Base-by-base conservation (phyloP, 2,329 filamentous ascomycete genomes). In the Fusarium neocosmosporiellum region DNA sequence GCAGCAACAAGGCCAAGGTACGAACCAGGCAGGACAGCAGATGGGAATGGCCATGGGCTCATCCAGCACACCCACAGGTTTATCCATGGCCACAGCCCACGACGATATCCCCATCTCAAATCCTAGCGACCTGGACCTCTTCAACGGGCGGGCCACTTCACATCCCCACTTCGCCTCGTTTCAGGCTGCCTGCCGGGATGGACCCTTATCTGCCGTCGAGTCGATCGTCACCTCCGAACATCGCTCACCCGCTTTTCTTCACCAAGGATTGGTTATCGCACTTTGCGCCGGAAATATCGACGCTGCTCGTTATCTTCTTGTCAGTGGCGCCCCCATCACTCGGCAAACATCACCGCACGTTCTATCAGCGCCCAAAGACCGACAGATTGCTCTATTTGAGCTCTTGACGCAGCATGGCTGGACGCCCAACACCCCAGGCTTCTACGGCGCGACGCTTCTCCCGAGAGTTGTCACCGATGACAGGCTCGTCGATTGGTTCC, bases 401-500 rank as follows among this genome's bases (percentile, higher is more conserved):
- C 22, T 59, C 10, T 48, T 76, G 9, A 16, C 24, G 0, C 11
- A 65, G 8, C 41, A 75, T n/a, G 68, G 68, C 24, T 76, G 74
- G 74, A 66, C 31, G 0, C 57, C 63, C 1, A 76, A 75, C 7
- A 67, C 53, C 0, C 68, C 66, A 1, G 61, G 71, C 0, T 66
- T 46, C 20, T 74, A 74, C 29, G 73, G 71, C 1, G 67, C 65
- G 5, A 64, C 69, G 2, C 20, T 75, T 0, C 74, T 76, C 5
- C 68, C 68, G 0, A 39, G 29, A 2, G 27, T 75, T 13, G 55
- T 76, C 4, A 39, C 62, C 2, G 57, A 75, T 2, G 41, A 27
- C 18, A 3, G 6, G 8, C 63, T 76, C 4, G 48, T 76, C 7
- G 34, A 65, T 10, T 77, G 75, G 74, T 77, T 77, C n/a, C 69